A percentile compares a stretch with the other conserved stretches of the same genome.
Conservation (phyloP, 306 rosid genomes). For the Geum urbanum region DNA sequence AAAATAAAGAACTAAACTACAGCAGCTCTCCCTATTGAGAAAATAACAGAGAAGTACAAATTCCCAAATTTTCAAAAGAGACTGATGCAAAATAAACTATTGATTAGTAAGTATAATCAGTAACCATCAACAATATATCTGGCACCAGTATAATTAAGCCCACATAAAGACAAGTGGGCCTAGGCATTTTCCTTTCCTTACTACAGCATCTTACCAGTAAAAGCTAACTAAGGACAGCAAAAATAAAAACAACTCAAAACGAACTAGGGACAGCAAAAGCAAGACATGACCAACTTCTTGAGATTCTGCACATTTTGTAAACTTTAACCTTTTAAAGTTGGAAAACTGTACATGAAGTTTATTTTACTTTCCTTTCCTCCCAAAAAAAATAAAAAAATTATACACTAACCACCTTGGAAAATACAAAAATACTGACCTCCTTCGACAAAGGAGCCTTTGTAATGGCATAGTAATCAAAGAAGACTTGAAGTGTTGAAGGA, state of each 20-base stretch:
- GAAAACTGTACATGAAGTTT: not conserved
- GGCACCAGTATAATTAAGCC: not conserved
- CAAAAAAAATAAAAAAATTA: conserved; percentile 7
- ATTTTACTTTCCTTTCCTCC: not conserved
- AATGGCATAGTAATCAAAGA: conserved; percentile 87
- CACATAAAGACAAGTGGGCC: not conserved
- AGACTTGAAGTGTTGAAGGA: conserved; percentile 80
- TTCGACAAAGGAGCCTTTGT: conserved; percentile 91
- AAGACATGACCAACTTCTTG: not conserved
- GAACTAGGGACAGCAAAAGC: not conserved
- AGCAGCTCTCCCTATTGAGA: too few species aligned
- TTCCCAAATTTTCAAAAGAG: too few species aligned
- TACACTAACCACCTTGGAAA: conserved; percentile 69
- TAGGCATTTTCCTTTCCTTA: not conserved
- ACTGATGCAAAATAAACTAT: not conserved
- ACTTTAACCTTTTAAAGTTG: not conserved
- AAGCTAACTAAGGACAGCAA: too few species aligned
- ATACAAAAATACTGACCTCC: conserved; percentile 57
- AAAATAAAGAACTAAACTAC: too few species aligned
- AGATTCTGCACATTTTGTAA: not conserved
- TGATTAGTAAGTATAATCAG: not conserved
- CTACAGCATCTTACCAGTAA: not conserved
- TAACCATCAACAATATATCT: not conserved
- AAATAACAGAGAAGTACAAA: too few species aligned
- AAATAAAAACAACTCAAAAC: too few species aligned